These are phyloP conservation scores for Linum trigynum DNA, from an alignment of 345 rosid genomes.

Conservation along the genomic window DNA sequence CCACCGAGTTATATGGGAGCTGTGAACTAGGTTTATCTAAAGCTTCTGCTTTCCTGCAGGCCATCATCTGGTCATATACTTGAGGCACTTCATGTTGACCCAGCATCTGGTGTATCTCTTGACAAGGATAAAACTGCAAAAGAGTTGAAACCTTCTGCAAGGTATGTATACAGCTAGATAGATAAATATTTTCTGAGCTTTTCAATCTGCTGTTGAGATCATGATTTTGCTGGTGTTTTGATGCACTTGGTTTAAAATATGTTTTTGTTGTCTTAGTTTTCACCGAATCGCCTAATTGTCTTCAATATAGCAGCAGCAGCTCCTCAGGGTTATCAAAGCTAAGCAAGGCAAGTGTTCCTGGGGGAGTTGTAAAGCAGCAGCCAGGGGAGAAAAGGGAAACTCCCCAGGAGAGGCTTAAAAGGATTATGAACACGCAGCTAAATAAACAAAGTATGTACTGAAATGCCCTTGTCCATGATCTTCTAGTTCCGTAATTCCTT, in stretches of 20 bases:
- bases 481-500: not conserved
- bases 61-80: constrained; percentile 71
- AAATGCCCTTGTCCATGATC: not conserved
- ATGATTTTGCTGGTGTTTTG: not conserved
- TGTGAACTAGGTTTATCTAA: constrained; percentile 29
- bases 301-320: constrained; percentile 32
- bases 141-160: constrained; percentile 42
- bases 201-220: not conserved
- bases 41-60: constrained; percentile 61
- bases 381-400: constrained; percentile 81
- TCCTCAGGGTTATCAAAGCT: constrained; percentile 73
- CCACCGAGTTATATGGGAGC: constrained; percentile 14
- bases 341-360: constrained; percentile 47
- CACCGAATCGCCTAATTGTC: not conserved
- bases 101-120: constrained; percentile 82
- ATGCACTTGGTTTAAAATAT: not conserved
- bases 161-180: constrained; percentile 27
- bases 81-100: constrained; percentile 95
- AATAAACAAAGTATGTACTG: constrained; percentile 71
- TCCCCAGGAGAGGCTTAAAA: constrained; percentile 93
- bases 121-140: constrained; percentile 61
- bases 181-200: not conserved
- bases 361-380: constrained; percentile 48
- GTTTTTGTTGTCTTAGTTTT: not conserved
- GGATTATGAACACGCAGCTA: constrained; percentile 92